Percentiles rank a stretch among this genome's conserved stretches.
Conservation (phyloP, 805 yeast genomes). For the Debaryomyces prosopidis region DNA sequence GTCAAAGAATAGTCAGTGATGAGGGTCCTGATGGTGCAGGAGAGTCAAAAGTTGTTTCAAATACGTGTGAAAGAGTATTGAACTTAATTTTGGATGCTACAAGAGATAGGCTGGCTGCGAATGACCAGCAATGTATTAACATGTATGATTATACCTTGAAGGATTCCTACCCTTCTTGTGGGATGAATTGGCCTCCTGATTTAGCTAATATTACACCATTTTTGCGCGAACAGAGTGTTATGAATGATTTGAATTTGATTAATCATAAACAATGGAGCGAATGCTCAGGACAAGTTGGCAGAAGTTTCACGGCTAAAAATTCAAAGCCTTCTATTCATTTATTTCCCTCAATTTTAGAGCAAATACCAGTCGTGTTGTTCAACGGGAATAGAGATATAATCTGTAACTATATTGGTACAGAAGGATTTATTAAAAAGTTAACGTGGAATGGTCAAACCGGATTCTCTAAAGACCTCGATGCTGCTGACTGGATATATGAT, state of each 20-base stretch:
- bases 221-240: constrained; percentile 47
- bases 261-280: constrained; percentile 65
- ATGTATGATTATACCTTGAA: constrained; percentile 75
- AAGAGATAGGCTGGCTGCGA: constrained; percentile 20
- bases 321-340: constrained; percentile 63
- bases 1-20: constrained; percentile 54
- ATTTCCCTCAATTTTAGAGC: constrained; percentile 62
- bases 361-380: constrained; percentile 68
- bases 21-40: constrained; percentile 18
- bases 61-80: constrained; percentile 51
- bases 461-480: constrained; percentile 33
- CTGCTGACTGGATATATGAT: constrained; percentile 46
- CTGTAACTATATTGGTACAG: constrained; percentile 80
- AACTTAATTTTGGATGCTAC: constrained; percentile 36
- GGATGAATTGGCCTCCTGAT: constrained; percentile 87
- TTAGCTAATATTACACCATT: constrained; percentile 51
- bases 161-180: constrained; percentile 84
- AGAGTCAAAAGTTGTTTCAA: constrained; percentile 23
- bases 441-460: constrained; percentile 67
- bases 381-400: constrained; percentile 88
- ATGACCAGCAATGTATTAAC: constrained; percentile 64
- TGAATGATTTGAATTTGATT: constrained; percentile 50
- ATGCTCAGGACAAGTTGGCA: constrained; percentile 65
- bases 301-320: constrained; percentile 48
- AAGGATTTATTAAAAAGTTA: constrained; percentile 60